Evolutionary conservation across 2,329 filamentous ascomycete species (phyloP), one percentile per base, ranked within the genome.

Genomic region (Chaetomiaceae sp.): DNA sequence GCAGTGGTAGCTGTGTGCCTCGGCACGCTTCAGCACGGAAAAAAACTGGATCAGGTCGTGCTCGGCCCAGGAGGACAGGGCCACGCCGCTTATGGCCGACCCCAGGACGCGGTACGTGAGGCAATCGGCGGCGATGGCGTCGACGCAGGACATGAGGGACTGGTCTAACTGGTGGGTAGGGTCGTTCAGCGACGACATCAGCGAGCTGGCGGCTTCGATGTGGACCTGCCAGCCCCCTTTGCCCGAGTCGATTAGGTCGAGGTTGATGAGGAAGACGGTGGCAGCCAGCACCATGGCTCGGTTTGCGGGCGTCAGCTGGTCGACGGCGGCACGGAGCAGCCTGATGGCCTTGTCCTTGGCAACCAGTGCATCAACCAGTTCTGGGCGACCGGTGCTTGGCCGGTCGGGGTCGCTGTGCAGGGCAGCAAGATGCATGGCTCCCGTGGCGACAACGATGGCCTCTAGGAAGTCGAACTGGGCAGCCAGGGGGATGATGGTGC

Each of bases 161-260:
- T 62, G 44, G 19, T 60, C 54, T 9, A 57, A 33, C 10, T 20
- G 17, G n/a, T 40, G 16, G 25, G 16, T 23, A 3, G 43, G 44
- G 30, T 50, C 42, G 21, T 68, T 65, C 3, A 76, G 58, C 10
- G 71, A 60, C 17, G 66, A 64, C 64, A 76, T 72, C 38, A 77
- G 71, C 20, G 64, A 65, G 3, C 67, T 68, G 2, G 73, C 73
- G 2, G 72, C 74, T 44, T 75, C 68, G 19, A 77, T 65, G 51
- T 77, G 74, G 13, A 69, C 67, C 41, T 68, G 71, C 73, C 73
- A 76, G 12, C 70, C 70, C 33, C 73, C 68, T 56, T 69, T 73
- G 1, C 73, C 73, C 13, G 72, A 73, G 61, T 76, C 73, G 44
- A 77, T 73, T 42, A 77, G 63, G 62, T 78, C 72, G 44, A 77